Evolutionary conservation across 75 land plant genomes (phyloP).

Genomic region (Cunninghamia lanceolata): DNA sequence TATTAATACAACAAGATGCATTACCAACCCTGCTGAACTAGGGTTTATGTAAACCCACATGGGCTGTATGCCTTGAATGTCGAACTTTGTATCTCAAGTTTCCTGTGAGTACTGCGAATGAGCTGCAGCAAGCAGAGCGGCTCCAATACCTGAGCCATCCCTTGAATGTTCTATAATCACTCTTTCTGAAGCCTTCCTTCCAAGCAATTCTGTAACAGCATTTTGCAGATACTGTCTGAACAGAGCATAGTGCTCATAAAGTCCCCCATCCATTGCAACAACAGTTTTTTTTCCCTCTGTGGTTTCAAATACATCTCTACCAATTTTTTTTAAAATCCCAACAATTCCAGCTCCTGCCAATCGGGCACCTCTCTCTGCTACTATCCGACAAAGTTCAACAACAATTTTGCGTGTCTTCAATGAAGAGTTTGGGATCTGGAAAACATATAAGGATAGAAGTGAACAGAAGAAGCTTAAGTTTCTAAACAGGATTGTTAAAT

Average conservation of each 20-base stretch:
- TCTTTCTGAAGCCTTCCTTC: constrained; percentile 40
- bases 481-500: neutral
- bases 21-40: neutral
- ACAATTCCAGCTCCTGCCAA: constrained; percentile 79
- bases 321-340: constrained; percentile 74
- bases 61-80: neutral
- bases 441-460: neutral
- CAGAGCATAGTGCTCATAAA: constrained; percentile 76
- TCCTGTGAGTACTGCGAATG: constrained; percentile 53
- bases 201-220: constrained; percentile 68
- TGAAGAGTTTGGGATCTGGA: constrained; percentile 54
- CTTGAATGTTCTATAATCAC: constrained; percentile 60
- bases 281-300: constrained; percentile 53
- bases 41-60: neutral
- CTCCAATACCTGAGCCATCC: constrained; percentile 94
- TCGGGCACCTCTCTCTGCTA: constrained; percentile 76
- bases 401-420: constrained; percentile 52
- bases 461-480: neutral
- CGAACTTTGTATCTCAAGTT: neutral
- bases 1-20: neutral
- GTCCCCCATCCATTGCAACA: constrained; percentile 87
- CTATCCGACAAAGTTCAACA: constrained; percentile 58
- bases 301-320: constrained; percentile 37
- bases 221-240: constrained; percentile 53
- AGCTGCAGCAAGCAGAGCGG: constrained; percentile 80